A percentile compares a stretch with the other conserved stretches of the same genome.
These are phyloP conservation scores for Ballota nigra DNA, from an alignment of 257 asterid species.

Conservation along the genomic window DNA sequence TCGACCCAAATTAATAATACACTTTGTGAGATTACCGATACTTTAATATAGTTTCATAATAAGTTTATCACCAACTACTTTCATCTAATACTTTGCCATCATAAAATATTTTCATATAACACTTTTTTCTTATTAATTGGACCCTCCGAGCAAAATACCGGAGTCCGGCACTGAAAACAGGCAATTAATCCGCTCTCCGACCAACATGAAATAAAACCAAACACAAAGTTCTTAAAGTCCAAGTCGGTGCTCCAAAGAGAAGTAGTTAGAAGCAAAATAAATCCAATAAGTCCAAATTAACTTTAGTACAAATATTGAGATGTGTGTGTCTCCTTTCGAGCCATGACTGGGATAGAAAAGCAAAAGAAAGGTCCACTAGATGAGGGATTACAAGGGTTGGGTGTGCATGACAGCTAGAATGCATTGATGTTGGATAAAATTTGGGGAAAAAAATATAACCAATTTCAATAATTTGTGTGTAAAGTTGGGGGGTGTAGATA, in stretches of 20 bases:
- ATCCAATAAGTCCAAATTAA: neutral
- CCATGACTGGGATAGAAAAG: slow-evolving; percentile 25
- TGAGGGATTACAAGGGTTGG: slow-evolving; percentile 14
- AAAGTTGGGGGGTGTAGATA: slow-evolving; percentile 7
- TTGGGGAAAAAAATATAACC: neutral
- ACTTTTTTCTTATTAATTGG: no score
- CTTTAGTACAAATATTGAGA: neutral
- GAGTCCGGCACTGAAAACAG: no score
- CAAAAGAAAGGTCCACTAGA: slow-evolving; percentile 16
- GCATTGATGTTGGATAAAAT: slow-evolving; percentile 29
- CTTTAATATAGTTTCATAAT: no score
- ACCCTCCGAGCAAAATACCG: no score
- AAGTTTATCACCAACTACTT: no score
- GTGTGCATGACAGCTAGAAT: slow-evolving; percentile 47
- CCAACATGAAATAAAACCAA: no score
- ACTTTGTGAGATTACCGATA: no score
- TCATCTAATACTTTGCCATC: no score
- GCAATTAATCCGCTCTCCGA: no score
- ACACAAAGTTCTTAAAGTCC: neutral
- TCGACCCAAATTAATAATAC: no score
- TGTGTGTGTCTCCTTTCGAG: slow-evolving; percentile 30
- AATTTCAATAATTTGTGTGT: slow-evolving; percentile 14
- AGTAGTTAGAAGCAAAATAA: neutral
- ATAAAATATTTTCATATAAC: no score
- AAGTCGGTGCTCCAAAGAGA: neutral